These are phyloP conservation scores for Cyberlindnera suaveolens DNA, from an alignment of 805 yeast species.

Conservation along the genomic window DNA sequence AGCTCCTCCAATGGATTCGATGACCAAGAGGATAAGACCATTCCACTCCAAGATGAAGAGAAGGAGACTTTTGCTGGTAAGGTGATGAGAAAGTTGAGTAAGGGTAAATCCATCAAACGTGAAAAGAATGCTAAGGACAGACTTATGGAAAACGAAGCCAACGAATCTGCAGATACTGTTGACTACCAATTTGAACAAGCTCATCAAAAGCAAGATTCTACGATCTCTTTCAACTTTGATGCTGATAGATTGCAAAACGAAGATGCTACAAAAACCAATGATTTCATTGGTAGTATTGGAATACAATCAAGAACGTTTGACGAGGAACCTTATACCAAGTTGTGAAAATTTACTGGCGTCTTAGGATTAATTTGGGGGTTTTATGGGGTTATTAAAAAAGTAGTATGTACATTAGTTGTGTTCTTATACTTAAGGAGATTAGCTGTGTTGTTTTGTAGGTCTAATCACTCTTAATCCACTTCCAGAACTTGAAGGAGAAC, in stretches of 20 bases:
- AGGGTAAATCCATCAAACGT: conserved; percentile 22
- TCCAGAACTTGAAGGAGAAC: neutral
- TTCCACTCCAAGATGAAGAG: conserved; percentile 28
- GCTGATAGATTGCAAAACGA: conserved; percentile 4
- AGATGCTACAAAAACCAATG: conserved; percentile 16
- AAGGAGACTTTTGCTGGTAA: conserved; percentile 36
- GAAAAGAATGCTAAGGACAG: conserved; percentile 8
- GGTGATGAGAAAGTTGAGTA: conserved; percentile 36
- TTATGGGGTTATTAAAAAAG: neutral
- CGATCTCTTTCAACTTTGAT: conserved; percentile 16
- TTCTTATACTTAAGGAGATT: neutral
- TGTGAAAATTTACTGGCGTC: neutral
- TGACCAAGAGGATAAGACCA: conserved; percentile 13
- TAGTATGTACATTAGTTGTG: neutral
- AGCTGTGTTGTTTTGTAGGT: no score
- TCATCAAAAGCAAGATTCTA: conserved; percentile 14
- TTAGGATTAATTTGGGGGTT: neutral
- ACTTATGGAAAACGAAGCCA: conserved; percentile 6
- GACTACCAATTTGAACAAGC: conserved; percentile 8
- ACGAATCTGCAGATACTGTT: neutral
- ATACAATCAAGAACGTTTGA: neutral
- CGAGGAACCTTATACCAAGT: conserved; percentile 1
- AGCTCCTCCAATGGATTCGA: conserved; percentile 14
- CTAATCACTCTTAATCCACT: neutral
- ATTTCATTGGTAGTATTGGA: conserved; percentile 14